Base-by-base conservation (phyloP, 352 stramenopile genomes). In the Elongisporangium senticosum region DNA sequence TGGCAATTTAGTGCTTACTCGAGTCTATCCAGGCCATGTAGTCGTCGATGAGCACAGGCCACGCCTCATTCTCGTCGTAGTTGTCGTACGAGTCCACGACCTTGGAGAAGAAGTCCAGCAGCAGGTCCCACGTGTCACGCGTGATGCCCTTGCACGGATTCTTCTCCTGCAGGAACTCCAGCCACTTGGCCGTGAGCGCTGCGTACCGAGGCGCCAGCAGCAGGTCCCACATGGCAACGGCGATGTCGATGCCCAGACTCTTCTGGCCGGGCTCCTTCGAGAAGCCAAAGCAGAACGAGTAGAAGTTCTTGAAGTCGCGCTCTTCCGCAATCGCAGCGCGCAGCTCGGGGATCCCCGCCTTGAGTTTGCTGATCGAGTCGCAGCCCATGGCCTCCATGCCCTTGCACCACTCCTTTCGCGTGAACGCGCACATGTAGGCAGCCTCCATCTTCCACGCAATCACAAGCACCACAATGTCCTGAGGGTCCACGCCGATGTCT, bases 61-160 rank as follows among this genome's bases (percentile, higher is more conserved):
- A 96, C 13, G 86, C 86, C 61, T 93, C 86, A 67, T 93, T 96
- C 69, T 94, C 86, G 68, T 96, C 83, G 77, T 94, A 96, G 49
- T 87, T 83, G 63, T 69, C 76, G 68, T 92, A 93, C 20, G 79
- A 87, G 17, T 83, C 71, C 55, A 79, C 61, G 51, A 94, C 82
- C 62, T 94, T 92, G 63, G 81, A 62, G 58, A 94, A 90, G 43
- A 96, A 96, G 57, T 96, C 86, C 22, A 90, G 69, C 15, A 94
- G 72, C 57, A 94, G 63, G 49, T 93, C 83, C 86, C 86, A 96
- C 59, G 84, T 93, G 69, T 96, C 86, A 54, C 82, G 80, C 24
- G 86, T 93, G 56, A 96, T 79, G 57, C 83, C 84, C 57, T 92
- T 89, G 49, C 83, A 83, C 14, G 81, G 76, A 21, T 87, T 89